A percentile compares a stretch with the other conserved stretches of the same genome.
phyloP scores from a whole-genome alignment of 345 rosid species.

The Salix koriyanagi region DNA sequence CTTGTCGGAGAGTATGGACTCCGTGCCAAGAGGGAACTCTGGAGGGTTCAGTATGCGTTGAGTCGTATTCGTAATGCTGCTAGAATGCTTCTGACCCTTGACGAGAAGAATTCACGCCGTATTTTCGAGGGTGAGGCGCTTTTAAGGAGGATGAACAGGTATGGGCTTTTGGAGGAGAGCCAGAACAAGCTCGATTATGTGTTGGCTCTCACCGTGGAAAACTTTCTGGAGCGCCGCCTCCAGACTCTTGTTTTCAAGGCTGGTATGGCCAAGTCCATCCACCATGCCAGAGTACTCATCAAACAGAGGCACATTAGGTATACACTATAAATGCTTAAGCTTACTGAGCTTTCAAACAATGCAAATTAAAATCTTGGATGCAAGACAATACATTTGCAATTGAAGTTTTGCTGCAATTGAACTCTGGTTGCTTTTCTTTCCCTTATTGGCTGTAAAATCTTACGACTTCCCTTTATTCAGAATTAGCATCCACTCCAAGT shows the following conservation, averaged over 20 bases:
- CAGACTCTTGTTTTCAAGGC: slow-evolving; percentile 64
- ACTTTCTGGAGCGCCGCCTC: slow-evolving; percentile 64
- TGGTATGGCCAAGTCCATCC: slow-evolving; percentile 69
- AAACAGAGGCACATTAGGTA: slow-evolving; percentile 71
- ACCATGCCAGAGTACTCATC: slow-evolving; percentile 63
- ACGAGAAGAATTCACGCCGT: slow-evolving; percentile 53
- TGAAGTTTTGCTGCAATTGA: no score
- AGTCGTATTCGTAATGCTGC: slow-evolving; percentile 65
- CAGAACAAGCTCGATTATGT: slow-evolving; percentile 79
- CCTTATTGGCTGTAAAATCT: not conserved
- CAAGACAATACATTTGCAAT: no score
- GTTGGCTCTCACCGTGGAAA: slow-evolving; percentile 64
- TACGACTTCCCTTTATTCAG: not conserved
- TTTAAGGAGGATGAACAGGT: slow-evolving; percentile 55
- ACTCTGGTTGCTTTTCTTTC: not conserved
- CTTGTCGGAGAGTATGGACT: slow-evolving; percentile 65
- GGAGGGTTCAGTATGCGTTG: slow-evolving; percentile 60
- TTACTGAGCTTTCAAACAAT: not conserved
- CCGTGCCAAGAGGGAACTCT: slow-evolving; percentile 60
- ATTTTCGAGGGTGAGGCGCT: slow-evolving; percentile 68
- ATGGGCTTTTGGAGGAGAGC: slow-evolving; percentile 60
- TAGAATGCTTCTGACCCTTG: slow-evolving; percentile 54
- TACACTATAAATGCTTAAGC: not conserved
- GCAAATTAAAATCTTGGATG: not conserved
- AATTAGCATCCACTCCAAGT: not conserved